These are phyloP conservation scores for Solanum hybrid DNA, from an alignment of 305 asterid genomes.

Conservation along the genomic window DNA sequence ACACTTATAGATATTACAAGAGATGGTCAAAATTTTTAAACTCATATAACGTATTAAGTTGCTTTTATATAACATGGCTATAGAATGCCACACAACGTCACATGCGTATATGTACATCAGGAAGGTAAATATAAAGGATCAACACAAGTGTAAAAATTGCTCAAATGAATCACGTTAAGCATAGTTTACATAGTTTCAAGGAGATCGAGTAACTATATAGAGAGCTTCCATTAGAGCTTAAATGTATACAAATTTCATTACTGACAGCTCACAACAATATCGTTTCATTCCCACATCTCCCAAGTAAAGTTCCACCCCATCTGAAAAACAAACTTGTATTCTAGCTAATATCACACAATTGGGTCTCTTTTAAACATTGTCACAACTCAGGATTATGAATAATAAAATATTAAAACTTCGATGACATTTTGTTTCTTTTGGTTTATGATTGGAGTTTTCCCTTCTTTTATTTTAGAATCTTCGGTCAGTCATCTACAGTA, in stretches of 20 bases:
- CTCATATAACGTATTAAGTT: too few species aligned
- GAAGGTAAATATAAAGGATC: not conserved
- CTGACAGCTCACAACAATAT: not conserved
- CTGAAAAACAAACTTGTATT: not conserved
- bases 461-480: not conserved
- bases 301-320: not conserved
- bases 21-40: not conserved
- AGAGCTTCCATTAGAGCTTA: not conserved
- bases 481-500: not conserved
- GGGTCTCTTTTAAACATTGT: not conserved
- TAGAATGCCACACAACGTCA: constrained; percentile 17
- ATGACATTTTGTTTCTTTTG: not conserved
- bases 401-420: not conserved
- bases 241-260: not conserved
- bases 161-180: not conserved
- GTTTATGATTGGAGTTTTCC: not conserved
- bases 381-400: not conserved
- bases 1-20: not conserved
- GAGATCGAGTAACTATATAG: not conserved
- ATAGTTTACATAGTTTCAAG: not conserved
- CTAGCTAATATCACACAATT: not conserved
- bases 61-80: not conserved
- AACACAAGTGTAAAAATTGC: not conserved
- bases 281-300: not conserved
- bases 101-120: not conserved